Conservation (phyloP, 176 grass and related monocot genomes). For the Tillandsia fasciculata region DNA sequence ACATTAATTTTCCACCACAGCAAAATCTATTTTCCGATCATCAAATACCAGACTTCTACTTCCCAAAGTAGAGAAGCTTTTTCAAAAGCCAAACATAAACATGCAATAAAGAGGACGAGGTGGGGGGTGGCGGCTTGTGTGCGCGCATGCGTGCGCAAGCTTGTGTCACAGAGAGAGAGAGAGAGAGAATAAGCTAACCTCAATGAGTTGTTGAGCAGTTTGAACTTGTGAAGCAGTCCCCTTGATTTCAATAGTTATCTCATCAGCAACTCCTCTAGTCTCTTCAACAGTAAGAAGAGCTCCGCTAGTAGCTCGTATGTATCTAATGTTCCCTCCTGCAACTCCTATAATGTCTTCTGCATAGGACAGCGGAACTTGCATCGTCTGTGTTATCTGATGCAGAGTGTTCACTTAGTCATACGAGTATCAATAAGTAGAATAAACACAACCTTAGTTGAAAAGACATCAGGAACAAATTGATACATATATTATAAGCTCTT, state of each 20-base stretch:
- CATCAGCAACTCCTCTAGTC: constrained; percentile 63
- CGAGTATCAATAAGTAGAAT: background rate
- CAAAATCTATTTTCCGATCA: no score
- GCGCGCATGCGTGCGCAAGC: no score
- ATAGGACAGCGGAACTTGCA: constrained; percentile 96
- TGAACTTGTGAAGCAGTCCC: constrained; percentile 87
- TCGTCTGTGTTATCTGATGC: constrained; percentile 81
- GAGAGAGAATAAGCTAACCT: constrained; percentile 38
- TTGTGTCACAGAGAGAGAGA: no score
- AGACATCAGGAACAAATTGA: background rate
- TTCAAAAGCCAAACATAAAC: no score
- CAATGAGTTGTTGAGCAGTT: constrained; percentile 75
- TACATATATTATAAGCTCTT: no score
- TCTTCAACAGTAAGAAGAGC: constrained; percentile 85
- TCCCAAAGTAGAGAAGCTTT: no score
- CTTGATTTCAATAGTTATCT: constrained; percentile 99
- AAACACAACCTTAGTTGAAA: background rate
- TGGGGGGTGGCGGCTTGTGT: no score
- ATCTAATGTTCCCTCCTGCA: constrained; percentile 84
- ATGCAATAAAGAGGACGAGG: no score
- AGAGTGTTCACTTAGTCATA: background rate
- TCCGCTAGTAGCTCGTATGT: constrained; percentile 80
- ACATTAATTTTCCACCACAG: no score
- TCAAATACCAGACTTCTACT: no score
- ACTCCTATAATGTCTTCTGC: constrained; percentile 96